Base-by-base conservation (phyloP, 1,139 yeast species). In the Hansenula sp. region DNA sequence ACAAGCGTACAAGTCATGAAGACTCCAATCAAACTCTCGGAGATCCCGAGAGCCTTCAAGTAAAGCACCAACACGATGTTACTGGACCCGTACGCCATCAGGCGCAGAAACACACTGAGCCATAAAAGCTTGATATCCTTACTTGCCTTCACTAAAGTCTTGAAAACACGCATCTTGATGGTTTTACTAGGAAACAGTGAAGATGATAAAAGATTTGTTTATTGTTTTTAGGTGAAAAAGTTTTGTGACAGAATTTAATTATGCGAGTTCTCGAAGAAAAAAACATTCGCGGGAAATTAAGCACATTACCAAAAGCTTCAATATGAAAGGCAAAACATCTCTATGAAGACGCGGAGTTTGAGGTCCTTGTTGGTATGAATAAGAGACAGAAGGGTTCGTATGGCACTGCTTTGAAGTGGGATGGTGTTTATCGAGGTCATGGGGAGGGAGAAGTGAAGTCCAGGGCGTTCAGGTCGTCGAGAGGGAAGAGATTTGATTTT, bases 1-100 rank as follows among this genome's bases (percentile, higher is more conserved):
- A 83, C 61, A 51, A 89, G 67, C 0, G 96, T 89, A 45, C 83
- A 66, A 0, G 96, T 78, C 96, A 90, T 89, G 61, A 90, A 90
- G 31, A 78, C 48, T 2, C 97, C 97, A 40, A 86, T 84, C 33
- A 70, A 62, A 1, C 75, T 60, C 46, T 85, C 89, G 0, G 76
- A 55, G 39, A 85, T 71, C 2, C 74, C 76, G 7, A 85, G 62
- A 5, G 74, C 71, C 45, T 75, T 76, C 41, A 90, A 70, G 54
- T 81, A 88, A 15, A 87, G 71, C 0, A 93, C 84, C 40, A 90
- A 66, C 6, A 90, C 82, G 65, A 89, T 91, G 55, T 89, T 87
- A 12, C 94, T 84, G 48, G 85, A 69, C 3, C 96, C 96, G 61
- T 83, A 90, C 2, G 94, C 84, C 47, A 81, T 68, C 77, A 87